A percentile compares a stretch with the other conserved stretches of the same genome.
phyloP scores from a whole-genome alignment of 2,329 filamentous ascomycete species.

The Pseudogymnoascus sp. region DNA sequence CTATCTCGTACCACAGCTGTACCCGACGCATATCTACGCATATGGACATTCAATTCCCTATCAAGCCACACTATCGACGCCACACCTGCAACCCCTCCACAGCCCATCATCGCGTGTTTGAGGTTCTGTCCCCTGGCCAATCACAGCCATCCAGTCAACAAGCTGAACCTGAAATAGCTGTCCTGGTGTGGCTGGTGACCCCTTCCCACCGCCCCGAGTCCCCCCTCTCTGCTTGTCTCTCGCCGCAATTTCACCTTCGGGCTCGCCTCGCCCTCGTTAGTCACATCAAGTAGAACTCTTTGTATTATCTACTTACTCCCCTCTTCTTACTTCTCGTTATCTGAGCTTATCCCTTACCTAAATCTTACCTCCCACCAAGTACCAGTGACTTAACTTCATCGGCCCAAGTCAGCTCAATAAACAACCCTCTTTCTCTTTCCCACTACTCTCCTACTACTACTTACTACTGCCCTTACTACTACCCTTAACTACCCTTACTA shows the following conservation, averaged over 20 bases:
- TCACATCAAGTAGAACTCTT: too few species aligned
- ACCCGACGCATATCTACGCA: too few species aligned
- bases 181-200: neutral
- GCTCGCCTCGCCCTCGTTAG: neutral
- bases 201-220: too few species aligned
- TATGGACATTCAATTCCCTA: too few species aligned
- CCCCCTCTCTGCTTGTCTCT: too few species aligned
- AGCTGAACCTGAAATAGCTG: neutral
- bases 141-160: neutral
- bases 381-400: neutral
- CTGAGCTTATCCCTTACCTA: neutral
- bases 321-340: neutral
- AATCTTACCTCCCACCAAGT: too few species aligned
- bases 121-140: neutral
- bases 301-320: neutral
- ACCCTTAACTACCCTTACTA: too few species aligned
- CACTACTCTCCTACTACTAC: neutral
- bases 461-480: neutral
- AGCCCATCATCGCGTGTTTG: neutral
- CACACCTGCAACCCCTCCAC: neutral
- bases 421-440: neutral
- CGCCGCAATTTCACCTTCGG: neutral
- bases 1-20: too few species aligned
- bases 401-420: neutral
- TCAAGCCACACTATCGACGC: neutral